Evolutionary conservation across 164 flowering plant species (phyloP).

Genomic region (Vitis riparia): DNA sequence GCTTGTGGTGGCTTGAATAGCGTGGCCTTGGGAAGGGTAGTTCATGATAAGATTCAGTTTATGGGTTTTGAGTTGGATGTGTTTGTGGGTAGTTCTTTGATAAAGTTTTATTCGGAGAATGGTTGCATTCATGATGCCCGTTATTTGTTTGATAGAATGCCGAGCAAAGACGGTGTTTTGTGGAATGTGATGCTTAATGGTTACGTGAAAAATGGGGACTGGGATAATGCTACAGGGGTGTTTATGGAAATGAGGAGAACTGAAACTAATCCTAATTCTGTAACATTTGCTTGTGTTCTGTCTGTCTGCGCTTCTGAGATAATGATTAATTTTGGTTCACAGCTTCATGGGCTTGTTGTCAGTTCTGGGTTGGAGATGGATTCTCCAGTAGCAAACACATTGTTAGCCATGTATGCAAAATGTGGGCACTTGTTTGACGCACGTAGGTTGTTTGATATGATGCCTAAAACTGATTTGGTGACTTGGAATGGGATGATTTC

Average conservation of each 20-base stretch:
- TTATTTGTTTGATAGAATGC: slow-evolving; percentile 60
- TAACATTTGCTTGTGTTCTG: slow-evolving; percentile 59
- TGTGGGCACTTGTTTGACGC: slow-evolving; percentile 53
- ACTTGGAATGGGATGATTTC: slow-evolving; percentile 84
- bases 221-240: slow-evolving; percentile 29
- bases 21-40: slow-evolving; percentile 37
- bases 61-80: slow-evolving; percentile 60
- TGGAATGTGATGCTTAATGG: slow-evolving; percentile 90
- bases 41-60: slow-evolving; percentile 41
- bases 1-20: slow-evolving; percentile 62
- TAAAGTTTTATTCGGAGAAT: slow-evolving; percentile 66
- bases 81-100: slow-evolving; percentile 74
- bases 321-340: slow-evolving; percentile 39
- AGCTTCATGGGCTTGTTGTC: slow-evolving; percentile 62
- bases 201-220: slow-evolving; percentile 48
- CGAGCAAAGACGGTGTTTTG: slow-evolving; percentile 56
- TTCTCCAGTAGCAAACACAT: slow-evolving; percentile 58
- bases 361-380: slow-evolving; percentile 55
- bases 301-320: slow-evolving; percentile 51
- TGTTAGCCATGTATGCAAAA: slow-evolving; percentile 75
- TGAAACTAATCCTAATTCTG: slow-evolving; percentile 50
- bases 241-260: slow-evolving; percentile 51
- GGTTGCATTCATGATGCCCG: slow-evolving; percentile 52
- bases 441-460: slow-evolving; percentile 42
- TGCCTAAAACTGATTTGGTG: slow-evolving; percentile 48